Evolutionary conservation across 2,329 filamentous ascomycete genomes (phyloP), one percentile per base, ranked within the genome.

Genomic region (Berkeleyomyces basicola): DNA sequence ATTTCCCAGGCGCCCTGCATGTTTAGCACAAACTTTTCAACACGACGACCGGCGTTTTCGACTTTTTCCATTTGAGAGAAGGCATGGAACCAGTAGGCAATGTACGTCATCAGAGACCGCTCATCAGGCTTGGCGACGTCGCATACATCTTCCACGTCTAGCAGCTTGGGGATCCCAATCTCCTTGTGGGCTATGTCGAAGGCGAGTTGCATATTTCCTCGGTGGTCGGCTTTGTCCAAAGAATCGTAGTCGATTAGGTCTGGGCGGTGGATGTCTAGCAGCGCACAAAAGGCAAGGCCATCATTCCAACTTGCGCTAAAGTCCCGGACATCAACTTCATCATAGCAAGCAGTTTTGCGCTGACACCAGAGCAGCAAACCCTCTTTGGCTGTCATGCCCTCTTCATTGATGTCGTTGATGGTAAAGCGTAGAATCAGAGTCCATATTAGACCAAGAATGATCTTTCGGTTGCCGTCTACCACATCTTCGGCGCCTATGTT

Each of bases 1-100:
- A 99, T 99, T 75, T 96, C 92, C 93, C 93, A 99, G 7, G 93
- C 92, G 31, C 93, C 93, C 71, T 96, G 90, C 93, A 99, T 97
- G 73, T 93, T 97, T 71, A 89, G 90, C 68, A 99, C 88, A 70
- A 99, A 99, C 74, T 99, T 99, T 76, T 99, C 93, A 4, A 99
- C 93, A 68, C 93, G 83, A 65, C 93, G 83, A 4, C 93, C 93
- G 3, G 93, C 93, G 71, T 99, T 99, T 74, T 99, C 93, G 7
- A 99, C 93, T 72, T 92, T 88, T 76, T 99, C 93, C 85, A 99
- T 95, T 71, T 97, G 92, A 39, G 92, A 97, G 73, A 99, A 99
- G 68, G 93, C 93, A 72, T 99, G 93, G 80, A 99, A 99, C 93
- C 93, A 99, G 78, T 99, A 99, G 67, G 93, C 93, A 69, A 99